phyloP scores from a whole-genome alignment of 805 yeast species.

The Komagataella populi region DNA sequence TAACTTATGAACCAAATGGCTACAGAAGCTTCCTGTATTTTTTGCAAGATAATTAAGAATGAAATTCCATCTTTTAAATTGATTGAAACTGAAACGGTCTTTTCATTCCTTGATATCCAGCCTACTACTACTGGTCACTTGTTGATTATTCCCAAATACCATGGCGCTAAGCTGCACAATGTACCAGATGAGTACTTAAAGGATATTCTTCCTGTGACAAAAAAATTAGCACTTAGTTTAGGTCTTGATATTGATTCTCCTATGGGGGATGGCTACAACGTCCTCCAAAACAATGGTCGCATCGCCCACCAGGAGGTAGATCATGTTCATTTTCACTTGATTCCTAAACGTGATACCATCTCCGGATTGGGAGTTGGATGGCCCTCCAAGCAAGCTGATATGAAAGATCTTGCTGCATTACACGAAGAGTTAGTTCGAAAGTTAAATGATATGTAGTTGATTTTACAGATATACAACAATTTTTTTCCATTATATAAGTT shows the following conservation, averaged over 20 bases:
- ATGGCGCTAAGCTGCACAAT: constrained; percentile 86
- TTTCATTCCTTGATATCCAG: constrained; percentile 84
- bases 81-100: constrained; percentile 70
- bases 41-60: constrained; percentile 89
- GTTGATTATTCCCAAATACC: constrained; percentile 82
- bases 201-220: constrained; percentile 80
- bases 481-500: too few relatives aligned
- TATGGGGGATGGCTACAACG: constrained; percentile 67
- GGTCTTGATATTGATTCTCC: constrained; percentile 51
- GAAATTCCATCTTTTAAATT: constrained; percentile 86
- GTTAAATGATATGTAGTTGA: constrained; percentile 3
- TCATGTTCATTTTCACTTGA: constrained; percentile 94
- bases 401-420: constrained; percentile 52
- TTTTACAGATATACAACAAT: neutral
- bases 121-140: constrained; percentile 88
- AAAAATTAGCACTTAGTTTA: constrained; percentile 67
- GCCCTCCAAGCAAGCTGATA: constrained; percentile 81
- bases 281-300: constrained; percentile 86
- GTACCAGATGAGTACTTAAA: constrained; percentile 83
- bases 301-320: constrained; percentile 94
- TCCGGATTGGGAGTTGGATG: constrained; percentile 84
- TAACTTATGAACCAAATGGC: constrained; percentile 10
- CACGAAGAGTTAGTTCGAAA: constrained; percentile 47
- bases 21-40: constrained; percentile 59
- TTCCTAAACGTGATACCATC: constrained; percentile 66